phyloP scores from a whole-genome alignment of 345 rosid species.

The Linum usitatissimum region DNA sequence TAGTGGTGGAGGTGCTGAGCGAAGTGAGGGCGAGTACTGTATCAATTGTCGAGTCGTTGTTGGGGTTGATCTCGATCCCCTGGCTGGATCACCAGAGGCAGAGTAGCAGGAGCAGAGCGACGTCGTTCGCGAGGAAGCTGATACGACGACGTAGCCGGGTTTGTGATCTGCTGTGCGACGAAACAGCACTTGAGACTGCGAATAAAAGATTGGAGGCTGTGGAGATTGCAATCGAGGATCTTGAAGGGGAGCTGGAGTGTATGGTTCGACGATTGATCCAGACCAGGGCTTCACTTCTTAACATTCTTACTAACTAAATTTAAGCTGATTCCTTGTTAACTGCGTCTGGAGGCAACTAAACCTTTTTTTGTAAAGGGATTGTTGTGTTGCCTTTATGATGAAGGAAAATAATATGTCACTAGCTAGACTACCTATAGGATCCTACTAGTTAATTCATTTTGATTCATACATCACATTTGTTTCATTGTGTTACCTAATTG shows the following conservation, averaged over 20 bases:
- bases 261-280: conserved; percentile 63
- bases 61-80: conserved; percentile 50
- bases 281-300: conserved; percentile 71
- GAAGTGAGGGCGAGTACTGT: conserved; percentile 47
- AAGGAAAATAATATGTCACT: too few relatives aligned
- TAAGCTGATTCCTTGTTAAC: too few relatives aligned
- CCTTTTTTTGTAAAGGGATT: too few relatives aligned
- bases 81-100: conserved; percentile 52
- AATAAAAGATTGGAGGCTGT: conserved; percentile 59
- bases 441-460: too few relatives aligned
- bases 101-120: conserved; percentile 28
- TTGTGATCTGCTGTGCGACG: conserved; percentile 33
- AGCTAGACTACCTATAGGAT: too few relatives aligned
- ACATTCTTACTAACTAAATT: conserved; percentile 43
- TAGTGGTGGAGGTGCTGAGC: conserved; percentile 43
- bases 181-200: conserved; percentile 45
- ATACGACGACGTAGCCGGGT: conserved; percentile 20
- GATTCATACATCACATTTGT: too few relatives aligned
- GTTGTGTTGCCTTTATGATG: too few relatives aligned
- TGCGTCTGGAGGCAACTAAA: too few relatives aligned
- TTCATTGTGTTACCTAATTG: too few relatives aligned
- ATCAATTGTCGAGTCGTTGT: conserved; percentile 46
- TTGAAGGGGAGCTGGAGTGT: conserved; percentile 53
- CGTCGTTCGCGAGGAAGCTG: conserved; percentile 29
- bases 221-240: conserved; percentile 57